A percentile compares a stretch with the other conserved stretches of the same genome.
These are phyloP conservation scores for Cystofilobasidium capitatum DNA, from an alignment of 768 basidiomycete genomes.

Conservation along the genomic window DNA sequence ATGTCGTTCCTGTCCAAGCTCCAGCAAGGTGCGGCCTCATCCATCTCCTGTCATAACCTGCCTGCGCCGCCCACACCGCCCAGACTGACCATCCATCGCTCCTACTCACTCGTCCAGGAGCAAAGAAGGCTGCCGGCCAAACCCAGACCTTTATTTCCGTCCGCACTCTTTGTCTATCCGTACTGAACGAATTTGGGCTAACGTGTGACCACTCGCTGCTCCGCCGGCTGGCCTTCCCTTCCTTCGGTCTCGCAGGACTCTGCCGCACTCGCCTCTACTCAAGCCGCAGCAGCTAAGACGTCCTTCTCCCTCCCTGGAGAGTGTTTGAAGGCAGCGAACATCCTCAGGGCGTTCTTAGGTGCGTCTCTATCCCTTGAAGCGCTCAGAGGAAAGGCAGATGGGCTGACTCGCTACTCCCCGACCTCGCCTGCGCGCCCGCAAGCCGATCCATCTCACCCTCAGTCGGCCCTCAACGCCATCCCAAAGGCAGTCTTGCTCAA, in stretches of 20 bases:
- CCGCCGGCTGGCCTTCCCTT: background rate
- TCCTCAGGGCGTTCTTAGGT: conserved; percentile 85
- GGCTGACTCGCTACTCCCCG: no score
- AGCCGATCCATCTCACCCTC: conserved; percentile 80
- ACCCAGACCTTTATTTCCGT: conserved; percentile 65
- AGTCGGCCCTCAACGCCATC: conserved; percentile 84
- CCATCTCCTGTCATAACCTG: no score
- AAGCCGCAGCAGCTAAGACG: conserved; percentile 59
- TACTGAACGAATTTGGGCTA: no score
- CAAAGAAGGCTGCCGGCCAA: conserved; percentile 70
- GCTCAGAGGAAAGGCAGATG: no score
- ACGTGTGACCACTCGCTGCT: background rate
- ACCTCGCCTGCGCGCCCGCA: conserved; percentile 16
- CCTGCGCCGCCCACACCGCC: no score
- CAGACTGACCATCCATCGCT: no score
- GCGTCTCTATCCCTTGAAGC: conserved; percentile 32
- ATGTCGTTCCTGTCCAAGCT: no score
- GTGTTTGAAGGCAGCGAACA: conserved; percentile 68
- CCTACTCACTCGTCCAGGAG: conserved; percentile 44
- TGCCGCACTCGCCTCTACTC: conserved; percentile 4
- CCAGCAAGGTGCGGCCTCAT: no score
- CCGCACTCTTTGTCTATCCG: conserved; percentile 47
- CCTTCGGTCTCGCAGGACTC: conserved; percentile 12
- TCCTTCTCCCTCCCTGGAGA: conserved; percentile 50
- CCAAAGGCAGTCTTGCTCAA: conserved; percentile 83